These are phyloP conservation scores for Globisporangium acanthophoron DNA, from an alignment of 352 stramenopile genomes.

Conservation along the genomic window DNA sequence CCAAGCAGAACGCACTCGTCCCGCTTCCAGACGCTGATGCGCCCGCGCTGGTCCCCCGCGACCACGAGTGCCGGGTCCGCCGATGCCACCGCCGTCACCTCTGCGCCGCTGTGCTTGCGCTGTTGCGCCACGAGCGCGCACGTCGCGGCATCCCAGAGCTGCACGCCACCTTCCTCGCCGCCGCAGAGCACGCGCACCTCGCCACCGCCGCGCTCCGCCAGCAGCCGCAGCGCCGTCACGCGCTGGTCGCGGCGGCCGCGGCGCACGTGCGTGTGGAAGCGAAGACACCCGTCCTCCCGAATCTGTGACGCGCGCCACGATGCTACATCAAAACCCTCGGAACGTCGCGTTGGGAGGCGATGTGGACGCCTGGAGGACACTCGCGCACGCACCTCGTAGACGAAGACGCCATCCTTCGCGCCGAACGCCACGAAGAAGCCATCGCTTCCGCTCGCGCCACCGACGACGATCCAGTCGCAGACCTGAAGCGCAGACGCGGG, in stretches of 20 bases:
- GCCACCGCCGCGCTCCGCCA: conserved; percentile 20
- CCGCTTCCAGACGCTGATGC: conserved; percentile 51
- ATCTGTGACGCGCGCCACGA: not conserved
- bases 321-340: not conserved
- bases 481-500: conserved; percentile 26
- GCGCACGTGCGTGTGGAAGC: conserved; percentile 44
- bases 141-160: conserved; percentile 63
- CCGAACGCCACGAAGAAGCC: conserved; percentile 47
- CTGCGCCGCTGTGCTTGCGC: conserved; percentile 47
- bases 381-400: conserved; percentile 44
- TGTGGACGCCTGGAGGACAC: not conserved
- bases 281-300: not conserved
- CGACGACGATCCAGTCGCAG: conserved; percentile 53
- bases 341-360: not conserved
- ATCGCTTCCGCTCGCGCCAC: conserved; percentile 2
- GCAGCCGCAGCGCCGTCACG: conserved; percentile 50
- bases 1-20: conserved; percentile 30
- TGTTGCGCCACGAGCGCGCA: conserved; percentile 54
- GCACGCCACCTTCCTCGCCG: conserved; percentile 64
- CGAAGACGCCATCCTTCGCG: conserved; percentile 50
- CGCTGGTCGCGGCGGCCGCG: conserved; percentile 54
- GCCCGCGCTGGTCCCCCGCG: conserved; percentile 53
- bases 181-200: conserved; percentile 43
- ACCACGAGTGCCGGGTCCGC: conserved; percentile 43
- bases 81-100: conserved; percentile 43